These are phyloP conservation scores for Aspergillus eucalypticola DNA, from an alignment of 2,329 filamentous ascomycete species.

Conservation along the genomic window DNA sequence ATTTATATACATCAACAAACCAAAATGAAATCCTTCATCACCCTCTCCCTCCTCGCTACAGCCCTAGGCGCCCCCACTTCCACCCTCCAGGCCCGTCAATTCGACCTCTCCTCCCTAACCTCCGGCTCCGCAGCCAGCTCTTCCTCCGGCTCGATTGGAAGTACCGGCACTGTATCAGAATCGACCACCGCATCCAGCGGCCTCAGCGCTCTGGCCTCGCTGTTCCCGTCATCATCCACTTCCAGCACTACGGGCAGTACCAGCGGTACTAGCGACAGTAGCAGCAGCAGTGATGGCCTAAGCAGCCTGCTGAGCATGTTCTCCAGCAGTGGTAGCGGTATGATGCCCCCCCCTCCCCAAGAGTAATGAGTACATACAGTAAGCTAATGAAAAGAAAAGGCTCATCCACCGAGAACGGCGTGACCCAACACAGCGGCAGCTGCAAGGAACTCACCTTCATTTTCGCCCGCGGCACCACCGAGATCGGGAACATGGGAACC, in stretches of 20 bases:
- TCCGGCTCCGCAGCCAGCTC: background rate
- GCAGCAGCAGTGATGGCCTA: background rate
- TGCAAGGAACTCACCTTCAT: constrained; percentile 47
- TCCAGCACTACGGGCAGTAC: background rate
- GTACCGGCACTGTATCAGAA: background rate
- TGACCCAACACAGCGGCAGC: constrained; percentile 39
- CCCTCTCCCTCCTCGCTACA: constrained; percentile 24
- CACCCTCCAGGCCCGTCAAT: constrained; percentile 27
- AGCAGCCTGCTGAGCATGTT: background rate
- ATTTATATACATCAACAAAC: background rate
- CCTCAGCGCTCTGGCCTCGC: constrained; percentile 16
- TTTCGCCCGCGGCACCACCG: constrained; percentile 46
- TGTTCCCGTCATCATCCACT: constrained; percentile 7
- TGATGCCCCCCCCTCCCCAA: background rate
- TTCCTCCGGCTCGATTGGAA: background rate
- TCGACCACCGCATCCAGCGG: constrained; percentile 5
- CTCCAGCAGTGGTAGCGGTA: background rate
- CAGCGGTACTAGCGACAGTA: background rate
- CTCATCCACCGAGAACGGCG: constrained; percentile 41
- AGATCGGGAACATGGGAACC: constrained; percentile 46
- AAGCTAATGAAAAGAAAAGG: background rate
- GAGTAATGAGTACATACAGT: too few species aligned
- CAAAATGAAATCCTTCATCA: constrained; percentile 27
- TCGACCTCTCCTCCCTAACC: constrained; percentile 12
- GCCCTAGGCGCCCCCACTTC: constrained; percentile 27